These are phyloP conservation scores for Candida neerlandica DNA, from an alignment of 1,139 yeast species.

Conservation along the genomic window DNA sequence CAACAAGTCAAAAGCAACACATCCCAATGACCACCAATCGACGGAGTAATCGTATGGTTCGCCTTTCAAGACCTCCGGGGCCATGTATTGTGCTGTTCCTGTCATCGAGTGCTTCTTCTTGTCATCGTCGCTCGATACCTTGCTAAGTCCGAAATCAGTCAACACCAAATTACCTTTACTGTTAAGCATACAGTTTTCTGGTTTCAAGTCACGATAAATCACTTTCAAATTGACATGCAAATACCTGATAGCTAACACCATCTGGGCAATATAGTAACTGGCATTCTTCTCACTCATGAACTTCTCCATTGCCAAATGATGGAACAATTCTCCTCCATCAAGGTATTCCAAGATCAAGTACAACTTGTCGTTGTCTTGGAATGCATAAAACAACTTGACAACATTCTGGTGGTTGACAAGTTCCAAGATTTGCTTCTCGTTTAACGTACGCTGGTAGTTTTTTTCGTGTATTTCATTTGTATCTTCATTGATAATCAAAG, in stretches of 20 bases:
- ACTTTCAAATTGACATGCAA: conserved; percentile 75
- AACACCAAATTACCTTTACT: conserved; percentile 77
- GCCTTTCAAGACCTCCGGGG: conserved; percentile 89
- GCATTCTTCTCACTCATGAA: conserved; percentile 72
- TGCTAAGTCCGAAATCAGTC: conserved; percentile 91
- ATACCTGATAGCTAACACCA: conserved; percentile 78
- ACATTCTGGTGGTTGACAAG: conserved; percentile 76
- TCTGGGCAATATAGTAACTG: conserved; percentile 83
- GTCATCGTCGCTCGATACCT: conserved; percentile 52
- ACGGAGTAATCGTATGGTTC: conserved; percentile 84
- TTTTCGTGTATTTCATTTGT: conserved; percentile 25
- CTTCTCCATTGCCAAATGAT: conserved; percentile 61
- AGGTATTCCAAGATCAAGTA: conserved; percentile 83
- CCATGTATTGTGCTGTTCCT: conserved; percentile 96
- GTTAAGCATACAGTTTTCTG: conserved; percentile 88
- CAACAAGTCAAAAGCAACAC: conserved; percentile 81
- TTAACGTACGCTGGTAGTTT: conserved; percentile 43
- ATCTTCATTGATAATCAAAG: conserved; percentile 39
- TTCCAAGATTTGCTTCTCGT: conserved; percentile 46
- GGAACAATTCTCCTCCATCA: conserved; percentile 92
- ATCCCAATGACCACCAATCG: conserved; percentile 98
- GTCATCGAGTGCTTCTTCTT: conserved; percentile 68
- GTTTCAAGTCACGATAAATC: conserved; percentile 89
- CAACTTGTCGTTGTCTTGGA: conserved; percentile 81
- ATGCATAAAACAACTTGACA: conserved; percentile 84